These are phyloP conservation scores for Aspergillus tamarii DNA, from an alignment of 2,329 filamentous ascomycete species.

Conservation along the genomic window DNA sequence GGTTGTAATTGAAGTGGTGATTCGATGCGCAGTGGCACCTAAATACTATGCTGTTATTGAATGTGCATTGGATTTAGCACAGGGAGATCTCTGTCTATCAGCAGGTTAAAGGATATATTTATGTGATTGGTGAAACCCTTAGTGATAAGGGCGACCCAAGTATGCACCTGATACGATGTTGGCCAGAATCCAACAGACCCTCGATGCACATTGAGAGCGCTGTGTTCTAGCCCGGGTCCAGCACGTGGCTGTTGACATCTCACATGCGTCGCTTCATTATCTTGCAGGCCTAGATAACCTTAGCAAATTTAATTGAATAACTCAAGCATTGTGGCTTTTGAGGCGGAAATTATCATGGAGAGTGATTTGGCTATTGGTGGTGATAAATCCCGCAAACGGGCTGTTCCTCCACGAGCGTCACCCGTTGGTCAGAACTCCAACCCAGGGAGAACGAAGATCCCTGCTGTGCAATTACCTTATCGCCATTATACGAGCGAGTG, in stretches of 20 bases:
- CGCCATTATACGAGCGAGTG: background rate
- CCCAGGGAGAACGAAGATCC: background rate
- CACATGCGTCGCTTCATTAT: background rate
- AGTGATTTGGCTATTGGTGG: conserved; percentile 9
- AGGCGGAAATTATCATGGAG: background rate
- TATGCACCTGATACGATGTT: background rate
- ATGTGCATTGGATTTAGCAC: background rate
- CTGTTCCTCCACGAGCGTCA: background rate
- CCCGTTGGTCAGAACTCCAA: conserved; percentile 5
- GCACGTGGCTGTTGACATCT: background rate
- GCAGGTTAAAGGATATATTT: background rate
- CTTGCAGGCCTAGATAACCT: conserved; percentile 9
- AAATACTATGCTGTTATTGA: background rate
- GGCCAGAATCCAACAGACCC: background rate
- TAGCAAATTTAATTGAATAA: conserved; percentile 14
- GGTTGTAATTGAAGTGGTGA: conserved; percentile 20
- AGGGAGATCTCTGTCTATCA: background rate
- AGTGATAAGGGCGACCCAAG: background rate
- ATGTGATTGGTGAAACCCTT: background rate
- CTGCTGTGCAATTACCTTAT: background rate
- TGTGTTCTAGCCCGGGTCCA: background rate
- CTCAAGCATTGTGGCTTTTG: background rate
- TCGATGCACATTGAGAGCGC: background rate
- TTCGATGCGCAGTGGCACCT: background rate
- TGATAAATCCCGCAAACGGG: conserved; percentile 18